Evolutionary conservation across 495 filamentous ascomycete genomes (phyloP).

Genomic region (Xylaria scruposa): DNA sequence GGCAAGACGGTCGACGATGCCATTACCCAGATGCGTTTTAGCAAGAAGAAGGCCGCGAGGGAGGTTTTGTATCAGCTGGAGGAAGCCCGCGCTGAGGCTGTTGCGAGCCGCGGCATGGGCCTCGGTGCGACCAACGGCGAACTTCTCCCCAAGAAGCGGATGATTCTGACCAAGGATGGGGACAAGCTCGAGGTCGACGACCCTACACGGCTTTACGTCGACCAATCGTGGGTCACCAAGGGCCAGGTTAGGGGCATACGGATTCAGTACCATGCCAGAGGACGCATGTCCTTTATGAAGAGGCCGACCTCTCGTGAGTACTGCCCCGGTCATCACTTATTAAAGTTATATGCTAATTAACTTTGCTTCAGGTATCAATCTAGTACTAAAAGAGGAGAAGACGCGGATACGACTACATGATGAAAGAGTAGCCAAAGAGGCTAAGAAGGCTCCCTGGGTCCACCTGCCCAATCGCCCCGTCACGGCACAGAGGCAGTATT

Average conservation of each 20-base stretch:
- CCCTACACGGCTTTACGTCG: constrained; percentile 79
- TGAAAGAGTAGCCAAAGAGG: constrained; percentile 74
- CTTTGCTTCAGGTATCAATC: constrained; percentile 64
- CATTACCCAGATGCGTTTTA: constrained; percentile 92
- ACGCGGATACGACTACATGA: constrained; percentile 80
- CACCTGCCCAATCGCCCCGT: constrained; percentile 82
- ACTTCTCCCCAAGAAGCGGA: constrained; percentile 36
- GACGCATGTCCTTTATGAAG: constrained; percentile 63
- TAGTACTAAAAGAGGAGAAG: constrained; percentile 91
- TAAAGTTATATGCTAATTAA: background rate
- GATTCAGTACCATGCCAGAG: constrained; percentile 72
- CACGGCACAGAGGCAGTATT: constrained; percentile 82
- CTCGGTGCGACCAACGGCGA: constrained; percentile 56
- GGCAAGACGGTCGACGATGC: constrained; percentile 94
- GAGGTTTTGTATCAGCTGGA: constrained; percentile 80
- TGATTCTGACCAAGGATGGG: constrained; percentile 62
- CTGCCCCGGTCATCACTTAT: background rate
- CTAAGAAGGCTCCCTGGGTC: constrained; percentile 78
- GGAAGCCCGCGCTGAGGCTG: constrained; percentile 75
- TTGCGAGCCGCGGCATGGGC: constrained; percentile 84
- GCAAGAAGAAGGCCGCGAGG: constrained; percentile 87
- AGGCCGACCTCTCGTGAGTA: constrained; percentile 76
- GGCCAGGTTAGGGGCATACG: constrained; percentile 61
- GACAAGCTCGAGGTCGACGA: constrained; percentile 69
- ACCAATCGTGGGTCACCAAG: constrained; percentile 88